Evolutionary conservation across 1,284 basidiomycete species (phyloP).

Genomic region (Anthracocystis walkeri): DNA sequence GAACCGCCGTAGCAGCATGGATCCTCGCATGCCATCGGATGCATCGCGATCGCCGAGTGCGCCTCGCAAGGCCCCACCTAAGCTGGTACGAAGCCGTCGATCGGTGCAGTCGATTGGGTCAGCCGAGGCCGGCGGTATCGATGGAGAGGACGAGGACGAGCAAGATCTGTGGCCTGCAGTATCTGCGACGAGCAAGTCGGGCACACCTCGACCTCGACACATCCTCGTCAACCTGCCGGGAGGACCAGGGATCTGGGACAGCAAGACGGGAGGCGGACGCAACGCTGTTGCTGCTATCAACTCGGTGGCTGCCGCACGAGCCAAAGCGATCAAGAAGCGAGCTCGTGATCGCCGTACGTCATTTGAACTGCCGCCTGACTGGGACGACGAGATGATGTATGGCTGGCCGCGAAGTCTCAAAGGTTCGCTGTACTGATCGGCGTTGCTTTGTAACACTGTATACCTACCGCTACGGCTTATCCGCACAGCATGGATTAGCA

Average conservation of each 20-base stretch:
- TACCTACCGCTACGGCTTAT: too few species aligned
- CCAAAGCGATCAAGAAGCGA: constrained; percentile 49
- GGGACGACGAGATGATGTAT: constrained; percentile 49
- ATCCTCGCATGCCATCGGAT: constrained; percentile 13
- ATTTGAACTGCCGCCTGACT: constrained; percentile 40
- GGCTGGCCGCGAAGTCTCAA: constrained; percentile 54
- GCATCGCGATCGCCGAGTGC: constrained; percentile 21
- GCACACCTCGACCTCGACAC: constrained; percentile 48
- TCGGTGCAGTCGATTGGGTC: constrained; percentile 15
- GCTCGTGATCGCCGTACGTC: constrained; percentile 27
- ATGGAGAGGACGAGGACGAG: constrained; percentile 24
- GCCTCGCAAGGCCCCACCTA: constrained; percentile 38
- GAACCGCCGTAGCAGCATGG: constrained; percentile 25
- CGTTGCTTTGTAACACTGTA: too few species aligned
- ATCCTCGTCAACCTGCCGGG: constrained; percentile 52
- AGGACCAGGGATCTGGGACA: constrained; percentile 54
- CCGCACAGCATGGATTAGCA: too few species aligned
- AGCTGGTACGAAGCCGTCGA: constrained; percentile 26
- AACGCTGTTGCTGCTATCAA: constrained; percentile 52
- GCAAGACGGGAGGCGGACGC: constrained; percentile 47
- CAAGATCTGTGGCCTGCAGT: constrained; percentile 42
- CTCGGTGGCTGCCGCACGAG: constrained; percentile 42
- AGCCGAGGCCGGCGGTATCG: constrained; percentile 21
- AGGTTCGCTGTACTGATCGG: constrained; percentile 43
- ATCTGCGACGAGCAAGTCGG: constrained; percentile 46